Base-by-base conservation (phyloP, 202 grass and related monocot species). In the Schoenoplectus tabernaemontani region DNA sequence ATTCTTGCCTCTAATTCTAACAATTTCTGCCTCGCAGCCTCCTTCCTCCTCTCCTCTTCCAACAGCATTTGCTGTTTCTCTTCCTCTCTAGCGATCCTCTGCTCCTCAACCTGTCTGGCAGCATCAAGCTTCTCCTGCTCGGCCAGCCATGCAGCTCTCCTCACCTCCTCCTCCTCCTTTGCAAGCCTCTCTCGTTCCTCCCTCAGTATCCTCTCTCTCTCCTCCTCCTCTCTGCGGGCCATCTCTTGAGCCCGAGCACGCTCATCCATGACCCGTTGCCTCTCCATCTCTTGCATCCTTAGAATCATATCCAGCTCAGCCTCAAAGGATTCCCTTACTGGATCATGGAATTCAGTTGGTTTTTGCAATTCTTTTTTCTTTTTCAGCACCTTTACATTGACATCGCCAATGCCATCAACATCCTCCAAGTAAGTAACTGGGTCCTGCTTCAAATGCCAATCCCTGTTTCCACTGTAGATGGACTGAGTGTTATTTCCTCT, bases 21-120 rank as follows among this genome's bases (percentile, higher is more conserved):
- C 78, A 98, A 84, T 83, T 98, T 98, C 77, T 92, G 75, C 53
- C 63, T 85, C 53, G 96, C 96, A 67, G 89, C 91, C 77, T 98
- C 96, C 78, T 88, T 98, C 41, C 96, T 89, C 65, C 89, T 88
- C 86, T 92, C 95, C 67, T 98, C 95, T 85, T 98, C 95, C 68
- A 86, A 73, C 34, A 78, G 28, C 60, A 89, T 74, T 77, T 70
- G 91, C 62, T 13, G 89, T 75, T 43, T 98, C 76, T 98, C 95
- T 78, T 98, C 89, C 81, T 98, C 95, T 86, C 95, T 92, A 56
- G 89, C 86, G 73, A 92, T 72, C 73, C 89, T 98, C 78, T 87
- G 95, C 78, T 98, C 95, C 78, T 98, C 95, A 19, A 81, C 87
- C 69, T 78, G 89, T 83, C 50, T 90, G 17, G 78, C 75, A 89